Percentiles rank a stretch among this genome's conserved stretches.
phyloP scores from a whole-genome alignment of 2,329 filamentous ascomycete species.

The Claviceps sp. region DNA sequence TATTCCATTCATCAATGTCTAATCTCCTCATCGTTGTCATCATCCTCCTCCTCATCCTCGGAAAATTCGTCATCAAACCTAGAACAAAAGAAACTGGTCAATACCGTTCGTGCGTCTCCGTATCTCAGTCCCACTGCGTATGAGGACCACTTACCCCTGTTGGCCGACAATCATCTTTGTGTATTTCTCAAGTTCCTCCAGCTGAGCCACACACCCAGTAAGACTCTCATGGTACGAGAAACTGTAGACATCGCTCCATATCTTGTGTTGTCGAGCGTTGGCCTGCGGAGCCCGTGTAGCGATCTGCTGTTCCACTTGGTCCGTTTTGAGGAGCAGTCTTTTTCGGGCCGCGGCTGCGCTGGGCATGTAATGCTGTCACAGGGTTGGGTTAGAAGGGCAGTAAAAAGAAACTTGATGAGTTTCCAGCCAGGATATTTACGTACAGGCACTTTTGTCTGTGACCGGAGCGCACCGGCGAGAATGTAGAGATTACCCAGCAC shows the following conservation, averaged over 20 bases:
- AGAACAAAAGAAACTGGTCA: not conserved
- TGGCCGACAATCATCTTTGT: slow-evolving; percentile 46
- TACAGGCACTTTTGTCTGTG: slow-evolving; percentile 35
- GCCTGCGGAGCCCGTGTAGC: slow-evolving; percentile 9
- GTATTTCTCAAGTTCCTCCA: slow-evolving; percentile 40
- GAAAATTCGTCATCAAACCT: slow-evolving; percentile 23
- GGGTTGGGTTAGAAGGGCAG: not conserved
- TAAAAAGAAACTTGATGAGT: not conserved
- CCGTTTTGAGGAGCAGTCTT: slow-evolving; percentile 36
- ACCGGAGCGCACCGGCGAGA: slow-evolving; percentile 40
- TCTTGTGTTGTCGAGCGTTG: slow-evolving; percentile 23
- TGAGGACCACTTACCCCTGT: slow-evolving; percentile 22
- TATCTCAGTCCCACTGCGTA: slow-evolving; percentile 5
- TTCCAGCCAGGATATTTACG: slow-evolving; percentile 7
- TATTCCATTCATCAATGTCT: not conserved
- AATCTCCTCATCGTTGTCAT: slow-evolving; percentile 2
- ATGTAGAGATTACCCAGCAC: slow-evolving; percentile 46
- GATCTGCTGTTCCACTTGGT: slow-evolving; percentile 28
- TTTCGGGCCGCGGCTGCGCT: slow-evolving; percentile 40
- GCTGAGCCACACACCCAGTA: slow-evolving; percentile 39
- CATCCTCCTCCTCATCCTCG: slow-evolving; percentile 11
- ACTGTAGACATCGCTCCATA: slow-evolving; percentile 44
- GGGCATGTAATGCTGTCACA: slow-evolving; percentile 35
- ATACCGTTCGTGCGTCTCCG: not conserved
- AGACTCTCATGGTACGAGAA: slow-evolving; percentile 40